These are phyloP conservation scores for Fragosphaeria purpurea DNA, from an alignment of 2,329 filamentous ascomycete genomes.

Conservation along the genomic window DNA sequence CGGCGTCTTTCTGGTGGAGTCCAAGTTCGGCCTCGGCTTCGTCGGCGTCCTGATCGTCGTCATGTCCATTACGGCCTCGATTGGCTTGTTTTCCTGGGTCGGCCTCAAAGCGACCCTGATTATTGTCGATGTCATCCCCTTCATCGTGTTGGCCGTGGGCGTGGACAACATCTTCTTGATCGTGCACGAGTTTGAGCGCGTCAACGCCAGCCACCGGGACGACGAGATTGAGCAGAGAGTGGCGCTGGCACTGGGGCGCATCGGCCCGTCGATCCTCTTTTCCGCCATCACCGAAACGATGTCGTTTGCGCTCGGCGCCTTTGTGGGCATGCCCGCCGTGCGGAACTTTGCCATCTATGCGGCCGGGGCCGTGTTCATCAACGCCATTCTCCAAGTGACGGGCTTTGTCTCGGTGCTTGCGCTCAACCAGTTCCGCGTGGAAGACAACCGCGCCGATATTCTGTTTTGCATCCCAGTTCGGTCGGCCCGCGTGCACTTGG, in stretches of 20 bases:
- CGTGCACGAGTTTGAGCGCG: slow-evolving; percentile 92
- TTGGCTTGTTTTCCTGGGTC: slow-evolving; percentile 84
- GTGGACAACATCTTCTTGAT: slow-evolving; percentile 99
- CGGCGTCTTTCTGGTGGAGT: slow-evolving; percentile 77
- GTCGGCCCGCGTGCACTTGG: slow-evolving; percentile 58
- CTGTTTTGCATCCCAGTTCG: slow-evolving; percentile 80
- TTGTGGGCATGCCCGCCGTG: slow-evolving; percentile 96
- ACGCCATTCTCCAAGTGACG: slow-evolving; percentile 91
- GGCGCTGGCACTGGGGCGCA: slow-evolving; percentile 80
- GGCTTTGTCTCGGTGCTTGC: slow-evolving; percentile 92
- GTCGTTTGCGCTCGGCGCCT: slow-evolving; percentile 83
- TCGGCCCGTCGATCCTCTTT: slow-evolving; percentile 92
- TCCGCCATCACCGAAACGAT: slow-evolving; percentile 92
- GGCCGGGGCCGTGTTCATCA: slow-evolving; percentile 91
- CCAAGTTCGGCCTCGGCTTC: slow-evolving; percentile 92
- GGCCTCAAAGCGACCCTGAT: slow-evolving; percentile 94
- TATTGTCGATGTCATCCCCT: slow-evolving; percentile 96
- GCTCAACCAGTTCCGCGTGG: slow-evolving; percentile 83
- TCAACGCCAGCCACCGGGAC: slow-evolving; percentile 86
- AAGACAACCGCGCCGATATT: slow-evolving; percentile 81
- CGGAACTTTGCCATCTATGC: slow-evolving; percentile 96
- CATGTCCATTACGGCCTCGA: slow-evolving; percentile 93
- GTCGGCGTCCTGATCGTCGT: slow-evolving; percentile 90
- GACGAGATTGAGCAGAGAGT: slow-evolving; percentile 79
- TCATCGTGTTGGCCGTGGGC: slow-evolving; percentile 89